Conservation (phyloP, 495 filamentous ascomycete genomes). For the Peziza echinospora region DNA sequence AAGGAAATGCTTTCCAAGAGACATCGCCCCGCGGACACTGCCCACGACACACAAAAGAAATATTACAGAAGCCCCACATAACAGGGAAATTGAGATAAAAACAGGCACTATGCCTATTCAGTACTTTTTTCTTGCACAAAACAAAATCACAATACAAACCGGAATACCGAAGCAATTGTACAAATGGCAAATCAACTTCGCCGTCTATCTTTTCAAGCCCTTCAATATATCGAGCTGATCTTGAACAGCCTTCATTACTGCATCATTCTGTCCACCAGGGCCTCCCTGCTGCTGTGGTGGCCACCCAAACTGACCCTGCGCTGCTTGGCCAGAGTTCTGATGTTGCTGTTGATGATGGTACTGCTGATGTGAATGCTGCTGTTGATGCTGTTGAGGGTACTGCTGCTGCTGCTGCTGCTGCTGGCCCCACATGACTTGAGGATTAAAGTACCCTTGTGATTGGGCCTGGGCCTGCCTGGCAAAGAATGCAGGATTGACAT, state of each 20-base stretch:
- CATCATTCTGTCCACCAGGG: no score
- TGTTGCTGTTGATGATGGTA: slow-evolving; percentile 19
- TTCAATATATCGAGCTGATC: not conserved
- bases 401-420: slow-evolving; percentile 26
- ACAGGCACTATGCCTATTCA: no score
- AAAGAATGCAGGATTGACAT: slow-evolving; percentile 47
- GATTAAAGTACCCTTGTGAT: slow-evolving; percentile 2
- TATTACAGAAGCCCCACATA: no score
- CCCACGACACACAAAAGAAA: no score
- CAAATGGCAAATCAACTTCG: no score
- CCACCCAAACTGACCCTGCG: not conserved
- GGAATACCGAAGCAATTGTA: no score
- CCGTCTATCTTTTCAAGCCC: not conserved
- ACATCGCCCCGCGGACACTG: no score
- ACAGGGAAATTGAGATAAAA: no score
- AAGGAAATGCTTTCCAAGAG: no score
- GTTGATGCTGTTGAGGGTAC: no score
- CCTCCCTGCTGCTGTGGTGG: not conserved
- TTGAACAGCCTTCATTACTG: not conserved
- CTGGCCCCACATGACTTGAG: slow-evolving; percentile 11
- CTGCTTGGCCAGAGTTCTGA: slow-evolving; percentile 13
- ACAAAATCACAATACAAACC: no score
- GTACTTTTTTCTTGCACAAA: no score
- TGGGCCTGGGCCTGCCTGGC: slow-evolving; percentile 20
- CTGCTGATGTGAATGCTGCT: slow-evolving; percentile 22